Conservation (phyloP, 2,329 filamentous ascomycete genomes). For the Periconia sp. region DNA sequence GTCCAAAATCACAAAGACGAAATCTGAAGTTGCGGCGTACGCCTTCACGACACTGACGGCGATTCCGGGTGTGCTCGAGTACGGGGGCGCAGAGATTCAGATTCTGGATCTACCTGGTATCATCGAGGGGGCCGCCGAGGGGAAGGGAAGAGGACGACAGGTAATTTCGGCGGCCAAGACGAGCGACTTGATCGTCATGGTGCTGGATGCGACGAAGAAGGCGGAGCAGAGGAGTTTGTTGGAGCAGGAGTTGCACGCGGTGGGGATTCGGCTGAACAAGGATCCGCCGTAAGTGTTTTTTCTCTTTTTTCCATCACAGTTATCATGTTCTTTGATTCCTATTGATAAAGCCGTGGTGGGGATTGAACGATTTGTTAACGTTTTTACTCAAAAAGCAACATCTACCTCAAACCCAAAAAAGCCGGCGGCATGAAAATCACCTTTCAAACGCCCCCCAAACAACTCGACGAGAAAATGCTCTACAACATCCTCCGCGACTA, state of each 20-base stretch:
- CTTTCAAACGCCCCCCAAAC: conserved; percentile 85
- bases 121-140: conserved; percentile 94
- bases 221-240: conserved; percentile 88
- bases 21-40: conserved; percentile 93
- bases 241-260: conserved; percentile 90
- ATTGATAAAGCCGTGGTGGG: background rate
- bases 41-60: conserved; percentile 97
- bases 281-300: conserved; percentile 75
- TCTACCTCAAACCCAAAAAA: conserved; percentile 94
- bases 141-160: conserved; percentile 92
- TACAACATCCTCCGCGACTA: conserved; percentile 98
- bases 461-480: conserved; percentile 95
- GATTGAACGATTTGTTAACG: background rate
- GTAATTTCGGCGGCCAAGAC: conserved; percentile 99
- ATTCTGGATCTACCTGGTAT: conserved; percentile 97
- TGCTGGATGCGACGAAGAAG: conserved; percentile 93
- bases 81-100: conserved; percentile 97
- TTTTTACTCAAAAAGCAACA: conserved; percentile 64
- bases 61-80: conserved; percentile 95
- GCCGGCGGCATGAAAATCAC: conserved; percentile 99
- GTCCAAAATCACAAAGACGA: conserved; percentile 98
- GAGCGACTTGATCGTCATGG: conserved; percentile 94
- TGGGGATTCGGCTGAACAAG: conserved; percentile 89
- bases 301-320: background rate
- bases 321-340: too few relatives aligned